Evolutionary conservation across 208 protist species (phyloP).

Genomic region (Trypanosoma congolense): DNA sequence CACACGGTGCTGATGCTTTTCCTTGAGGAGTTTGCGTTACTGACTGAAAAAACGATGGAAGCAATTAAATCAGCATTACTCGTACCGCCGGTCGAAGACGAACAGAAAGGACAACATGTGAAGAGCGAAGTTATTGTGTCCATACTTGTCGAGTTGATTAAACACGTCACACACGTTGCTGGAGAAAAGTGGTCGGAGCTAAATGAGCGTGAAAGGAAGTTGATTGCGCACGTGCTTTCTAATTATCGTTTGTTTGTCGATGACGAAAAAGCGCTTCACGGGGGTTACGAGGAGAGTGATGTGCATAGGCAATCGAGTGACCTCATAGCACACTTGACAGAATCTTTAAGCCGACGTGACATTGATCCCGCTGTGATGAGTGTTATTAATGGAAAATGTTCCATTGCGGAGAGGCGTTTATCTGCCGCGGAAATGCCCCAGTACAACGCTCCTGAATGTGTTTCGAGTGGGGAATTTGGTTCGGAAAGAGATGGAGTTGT

Average conservation of each 20-base stretch:
- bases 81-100: not conserved
- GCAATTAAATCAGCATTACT: not conserved
- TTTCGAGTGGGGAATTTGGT: not conserved
- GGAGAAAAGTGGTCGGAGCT: slow-evolving; percentile 11
- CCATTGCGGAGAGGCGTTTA: not conserved
- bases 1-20: slow-evolving; percentile 39
- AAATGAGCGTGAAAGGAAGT: slow-evolving; percentile 13
- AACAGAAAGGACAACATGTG: not conserved
- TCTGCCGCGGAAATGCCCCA: not conserved
- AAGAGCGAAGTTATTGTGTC: not conserved
- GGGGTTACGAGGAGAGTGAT: slow-evolving; percentile 15
- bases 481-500: not conserved
- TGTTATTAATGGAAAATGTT: not conserved
- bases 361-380: slow-evolving; percentile 10
- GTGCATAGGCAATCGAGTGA: slow-evolving; percentile 1
- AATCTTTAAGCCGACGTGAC: slow-evolving; percentile 2
- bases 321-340: not conserved
- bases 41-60: not conserved
- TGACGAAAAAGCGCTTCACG: slow-evolving; percentile 1
- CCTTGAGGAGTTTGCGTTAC: slow-evolving; percentile 26
- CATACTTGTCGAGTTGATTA: slow-evolving; percentile 5
- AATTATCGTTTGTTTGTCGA: slow-evolving; percentile 1
- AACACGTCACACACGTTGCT: slow-evolving; percentile 5
- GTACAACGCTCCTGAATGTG: not conserved
- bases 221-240: slow-evolving; percentile 19